Evolutionary conservation across 2,329 filamentous ascomycete species (phyloP).

Genomic region (Anthostomella pinea): DNA sequence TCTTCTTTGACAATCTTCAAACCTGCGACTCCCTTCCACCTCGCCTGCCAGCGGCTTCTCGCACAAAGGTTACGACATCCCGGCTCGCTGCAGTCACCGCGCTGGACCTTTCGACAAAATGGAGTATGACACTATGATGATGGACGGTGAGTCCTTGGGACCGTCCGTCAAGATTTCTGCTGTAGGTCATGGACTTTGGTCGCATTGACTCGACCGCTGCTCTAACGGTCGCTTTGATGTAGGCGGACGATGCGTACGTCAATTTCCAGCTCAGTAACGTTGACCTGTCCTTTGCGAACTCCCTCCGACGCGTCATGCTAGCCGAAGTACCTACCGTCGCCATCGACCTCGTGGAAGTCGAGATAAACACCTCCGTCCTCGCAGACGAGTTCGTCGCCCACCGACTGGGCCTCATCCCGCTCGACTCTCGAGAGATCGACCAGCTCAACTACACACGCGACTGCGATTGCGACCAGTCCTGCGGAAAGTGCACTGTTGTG

Average conservation of each 20-base stretch:
- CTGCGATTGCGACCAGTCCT: slow-evolving; percentile 95
- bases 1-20: too few relatives aligned
- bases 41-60: slow-evolving; percentile 1
- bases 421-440: slow-evolving; percentile 80
- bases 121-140: slow-evolving; percentile 60
- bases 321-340: slow-evolving; percentile 93
- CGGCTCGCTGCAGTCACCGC: slow-evolving; percentile 3
- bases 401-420: slow-evolving; percentile 83
- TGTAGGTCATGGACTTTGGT: slow-evolving; percentile 36
- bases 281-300: slow-evolving; percentile 89
- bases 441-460: slow-evolving; percentile 84
- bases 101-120: slow-evolving; percentile 32
- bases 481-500: slow-evolving; percentile 84
- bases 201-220: slow-evolving; percentile 1
- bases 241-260: slow-evolving; percentile 79
- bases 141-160: slow-evolving; percentile 56
- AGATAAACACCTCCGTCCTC: slow-evolving; percentile 90
- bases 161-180: slow-evolving; percentile 60
- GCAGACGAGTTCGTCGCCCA: slow-evolving; percentile 96
- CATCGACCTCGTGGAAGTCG: slow-evolving; percentile 90
- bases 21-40: too few relatives aligned
- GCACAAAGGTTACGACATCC: background rate
- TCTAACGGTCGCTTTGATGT: slow-evolving; percentile 21
- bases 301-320: slow-evolving; percentile 84
- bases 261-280: slow-evolving; percentile 90